A percentile compares a stretch with the other conserved stretches of the same genome.
Conservation (phyloP, 306 rosid species). For the Acacia acuminata region DNA sequence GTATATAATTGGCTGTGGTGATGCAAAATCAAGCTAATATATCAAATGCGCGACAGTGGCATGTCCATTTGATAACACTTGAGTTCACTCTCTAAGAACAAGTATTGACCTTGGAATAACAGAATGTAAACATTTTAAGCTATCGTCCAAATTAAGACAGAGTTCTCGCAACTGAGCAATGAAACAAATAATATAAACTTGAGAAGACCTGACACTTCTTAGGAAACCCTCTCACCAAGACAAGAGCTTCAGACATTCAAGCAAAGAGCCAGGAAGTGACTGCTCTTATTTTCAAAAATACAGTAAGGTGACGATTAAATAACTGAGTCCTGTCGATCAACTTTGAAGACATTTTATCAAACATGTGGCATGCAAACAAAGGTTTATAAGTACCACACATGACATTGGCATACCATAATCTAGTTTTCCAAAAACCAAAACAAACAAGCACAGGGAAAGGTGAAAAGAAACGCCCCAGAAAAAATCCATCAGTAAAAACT, state of each 20-base stretch:
- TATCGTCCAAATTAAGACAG: neutral
- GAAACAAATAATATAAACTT: neutral
- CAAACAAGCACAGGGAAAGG: neutral
- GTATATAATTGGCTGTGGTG: conserved; percentile 16
- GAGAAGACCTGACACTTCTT: neutral
- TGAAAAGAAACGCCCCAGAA: neutral
- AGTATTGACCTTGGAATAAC: neutral
- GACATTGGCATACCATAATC: neutral
- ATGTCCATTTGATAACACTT: conserved; percentile 1
- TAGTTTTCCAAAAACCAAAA: neutral
- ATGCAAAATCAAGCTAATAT: conserved; percentile 1
- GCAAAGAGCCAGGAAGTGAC: conserved; percentile 15
- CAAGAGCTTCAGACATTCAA: neutral
- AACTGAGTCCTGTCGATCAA: neutral
- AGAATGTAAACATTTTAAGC: neutral
- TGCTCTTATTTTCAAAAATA: neutral
- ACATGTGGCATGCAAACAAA: conserved; percentile 43
- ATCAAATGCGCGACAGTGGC: neutral
- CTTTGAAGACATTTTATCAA: conserved; percentile 47
- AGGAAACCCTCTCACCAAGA: neutral
- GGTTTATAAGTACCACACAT: neutral
- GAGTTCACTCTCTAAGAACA: neutral
- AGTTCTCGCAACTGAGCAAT: neutral
- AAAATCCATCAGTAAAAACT: neutral
- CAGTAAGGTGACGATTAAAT: neutral